phyloP scores from a whole-genome alignment of 2,329 filamentous ascomycete genomes.

The Fusarium subtropicale region DNA sequence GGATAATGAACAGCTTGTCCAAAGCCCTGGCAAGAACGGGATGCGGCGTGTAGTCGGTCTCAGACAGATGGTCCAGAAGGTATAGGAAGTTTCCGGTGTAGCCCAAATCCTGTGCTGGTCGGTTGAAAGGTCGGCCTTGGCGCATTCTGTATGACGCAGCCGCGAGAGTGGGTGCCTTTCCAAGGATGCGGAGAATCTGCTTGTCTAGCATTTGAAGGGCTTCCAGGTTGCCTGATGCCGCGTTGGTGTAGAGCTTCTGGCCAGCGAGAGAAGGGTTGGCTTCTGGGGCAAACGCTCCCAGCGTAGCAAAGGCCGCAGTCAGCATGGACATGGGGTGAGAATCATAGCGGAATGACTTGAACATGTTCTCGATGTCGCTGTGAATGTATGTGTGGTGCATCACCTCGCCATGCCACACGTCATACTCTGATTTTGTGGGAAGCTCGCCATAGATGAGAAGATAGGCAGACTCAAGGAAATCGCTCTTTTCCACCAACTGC shows the following conservation, averaged over 20 bases:
- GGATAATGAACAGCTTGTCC: constrained; percentile 66
- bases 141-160: constrained; percentile 65
- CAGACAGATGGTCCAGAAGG: constrained; percentile 64
- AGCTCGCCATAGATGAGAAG: constrained; percentile 65
- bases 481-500: constrained; percentile 61
- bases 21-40: constrained; percentile 62
- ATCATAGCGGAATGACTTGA: constrained; percentile 63
- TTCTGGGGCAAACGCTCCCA: constrained; percentile 62
- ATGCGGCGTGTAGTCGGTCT: constrained; percentile 60
- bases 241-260: constrained; percentile 62
- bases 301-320: constrained; percentile 61
- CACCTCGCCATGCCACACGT: constrained; percentile 59
- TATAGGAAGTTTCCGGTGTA: constrained; percentile 68
- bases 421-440: constrained; percentile 56
- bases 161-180: constrained; percentile 63
- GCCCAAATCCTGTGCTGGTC: constrained; percentile 59
- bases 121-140: constrained; percentile 63
- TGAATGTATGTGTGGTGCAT: constrained; percentile 64
- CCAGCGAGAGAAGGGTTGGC: constrained; percentile 63
- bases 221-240: constrained; percentile 55
- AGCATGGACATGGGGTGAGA: constrained; percentile 66
- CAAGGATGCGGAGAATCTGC: constrained; percentile 64
- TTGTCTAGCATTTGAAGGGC: constrained; percentile 61
- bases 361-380: constrained; percentile 62
- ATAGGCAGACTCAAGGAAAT: constrained; percentile 62